Conservation (phyloP, 2,329 filamentous ascomycete genomes). For the Hypomyces perniciosus region DNA sequence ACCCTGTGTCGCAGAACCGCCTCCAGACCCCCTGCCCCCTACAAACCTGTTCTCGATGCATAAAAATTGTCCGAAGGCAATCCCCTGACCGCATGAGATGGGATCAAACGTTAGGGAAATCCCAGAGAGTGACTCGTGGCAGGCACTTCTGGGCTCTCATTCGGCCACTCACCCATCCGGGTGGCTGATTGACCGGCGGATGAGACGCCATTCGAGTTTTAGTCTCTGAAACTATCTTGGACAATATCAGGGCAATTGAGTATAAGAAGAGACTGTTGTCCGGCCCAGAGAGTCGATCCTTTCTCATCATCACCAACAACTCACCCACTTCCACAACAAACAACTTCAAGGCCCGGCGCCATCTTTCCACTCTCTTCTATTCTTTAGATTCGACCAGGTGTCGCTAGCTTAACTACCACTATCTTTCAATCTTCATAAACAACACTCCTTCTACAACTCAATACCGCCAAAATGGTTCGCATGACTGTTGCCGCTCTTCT, state of each 20-base stretch:
- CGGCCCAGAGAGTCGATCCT: not conserved
- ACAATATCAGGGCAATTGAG: not conserved
- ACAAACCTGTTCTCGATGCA: not conserved
- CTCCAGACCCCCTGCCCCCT: not conserved
- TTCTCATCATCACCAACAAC: conserved; percentile 6
- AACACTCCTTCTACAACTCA: not conserved
- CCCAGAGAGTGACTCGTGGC: too few species aligned
- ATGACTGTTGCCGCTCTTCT: conserved; percentile 19
- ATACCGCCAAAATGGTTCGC: conserved; percentile 21
- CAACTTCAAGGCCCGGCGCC: conserved; percentile 10
- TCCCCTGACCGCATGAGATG: too few species aligned
- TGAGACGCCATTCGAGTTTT: not conserved
- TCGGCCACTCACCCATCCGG: not conserved
- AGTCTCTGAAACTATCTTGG: not conserved
- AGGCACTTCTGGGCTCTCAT: too few species aligned
- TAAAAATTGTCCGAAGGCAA: not conserved
- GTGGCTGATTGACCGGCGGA: not conserved
- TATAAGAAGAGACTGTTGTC: conserved; percentile 5
- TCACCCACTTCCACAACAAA: conserved; percentile 4
- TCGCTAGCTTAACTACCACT: conserved; percentile 12
- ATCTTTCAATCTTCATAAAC: conserved; percentile 2
- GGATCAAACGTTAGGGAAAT: too few species aligned
- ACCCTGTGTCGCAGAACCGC: not conserved
- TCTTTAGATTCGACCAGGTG: conserved; percentile 14
- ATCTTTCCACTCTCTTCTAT: conserved; percentile 10